Evolutionary conservation across 495 filamentous ascomycete species (phyloP), one percentile per base, ranked within the genome.

Genomic region (Aspergillus panamensis): DNA sequence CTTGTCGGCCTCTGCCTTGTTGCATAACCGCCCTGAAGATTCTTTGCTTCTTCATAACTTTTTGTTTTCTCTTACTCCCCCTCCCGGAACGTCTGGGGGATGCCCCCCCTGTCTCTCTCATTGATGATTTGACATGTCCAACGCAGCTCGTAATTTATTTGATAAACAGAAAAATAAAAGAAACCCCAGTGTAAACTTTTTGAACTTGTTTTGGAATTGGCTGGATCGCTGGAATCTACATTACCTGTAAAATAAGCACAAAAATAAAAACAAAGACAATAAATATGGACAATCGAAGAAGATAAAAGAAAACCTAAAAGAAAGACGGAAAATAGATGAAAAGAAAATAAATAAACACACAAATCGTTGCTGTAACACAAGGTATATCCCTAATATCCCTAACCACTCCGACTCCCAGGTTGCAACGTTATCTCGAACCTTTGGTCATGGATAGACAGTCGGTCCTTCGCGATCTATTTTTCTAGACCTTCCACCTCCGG

Each of bases 311-410:
- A n/a, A n/a, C n/a, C n/a, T n/a, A n/a, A n/a, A n/a, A n/a, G n/a
- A n/a, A n/a, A n/a, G n/a, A n/a, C n/a, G n/a, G n/a, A n/a, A n/a
- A n/a, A n/a, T n/a, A n/a, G n/a, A n/a, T n/a, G n/a, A 31, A 49
- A 31, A 16, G 29, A 49, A 31, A 49, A 31, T 13, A 13, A 33
- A 42, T 21, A 17, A 51, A 39, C 48, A 33, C n/a, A 54, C 40
- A 14, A 54, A 37, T 19, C 19, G 16, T 50, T 37, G 53, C 39
- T 42, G 54, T 37, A 50, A 49, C 59, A 54, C 49, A 33, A 56
- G 58, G 60, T 62, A 62, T 62, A 62, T 62, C 55, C 60, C 43
- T 42, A 54, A 50, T 45, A 5, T 14, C 54, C n/a, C n/a, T n/a
- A n/a, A n/a, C n/a, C 55, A 58, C 60, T 58, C 60, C 60, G 52